A percentile compares a stretch with the other conserved stretches of the same genome.
These are phyloP conservation scores for Auxenochlorella pyrenoidosa DNA, from an alignment of 139 green algal species.

Conservation along the genomic window DNA sequence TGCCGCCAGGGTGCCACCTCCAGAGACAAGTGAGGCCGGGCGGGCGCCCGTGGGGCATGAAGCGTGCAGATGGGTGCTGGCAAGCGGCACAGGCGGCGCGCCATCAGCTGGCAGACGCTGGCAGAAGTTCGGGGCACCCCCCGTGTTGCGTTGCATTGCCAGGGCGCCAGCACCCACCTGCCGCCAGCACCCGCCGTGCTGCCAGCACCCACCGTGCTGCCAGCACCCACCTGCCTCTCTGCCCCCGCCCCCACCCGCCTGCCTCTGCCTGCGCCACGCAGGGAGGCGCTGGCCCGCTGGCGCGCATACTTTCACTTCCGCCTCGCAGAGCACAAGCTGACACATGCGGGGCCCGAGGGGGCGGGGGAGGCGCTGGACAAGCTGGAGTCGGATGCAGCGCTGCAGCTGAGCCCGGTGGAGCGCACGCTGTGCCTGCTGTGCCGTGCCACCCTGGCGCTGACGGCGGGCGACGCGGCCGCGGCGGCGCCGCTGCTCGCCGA, in stretches of 20 bases:
- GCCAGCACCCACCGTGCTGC: neutral
- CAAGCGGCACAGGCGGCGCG: neutral
- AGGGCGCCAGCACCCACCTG: neutral
- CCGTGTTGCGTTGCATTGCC: neutral
- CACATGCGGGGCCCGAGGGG: neutral
- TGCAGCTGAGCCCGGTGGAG: neutral
- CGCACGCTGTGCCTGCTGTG: slow-evolving; percentile 6
- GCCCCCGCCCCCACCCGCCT: no score
- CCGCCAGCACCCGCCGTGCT: neutral
- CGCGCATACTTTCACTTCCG: slow-evolving; percentile 33
- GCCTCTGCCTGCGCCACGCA: neutral
- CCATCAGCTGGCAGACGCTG: neutral
- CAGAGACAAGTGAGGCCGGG: slow-evolving; percentile 21
- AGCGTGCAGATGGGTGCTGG: neutral
- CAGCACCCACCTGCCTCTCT: neutral
- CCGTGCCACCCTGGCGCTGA: neutral
- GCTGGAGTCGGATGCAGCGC: neutral
- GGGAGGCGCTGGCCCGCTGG: slow-evolving; percentile 34
- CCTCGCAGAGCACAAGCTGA: slow-evolving; percentile 25
- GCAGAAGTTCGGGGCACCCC: neutral
- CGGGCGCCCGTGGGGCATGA: neutral
- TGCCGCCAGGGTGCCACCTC: slow-evolving; percentile 19
- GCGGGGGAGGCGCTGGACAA: neutral
- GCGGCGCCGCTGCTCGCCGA: neutral
- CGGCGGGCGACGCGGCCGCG: neutral